Evolutionary conservation across 225 moss, liverwort and hornwort genomes (phyloP).

Genomic region (Sphagnum tenellum): DNA sequence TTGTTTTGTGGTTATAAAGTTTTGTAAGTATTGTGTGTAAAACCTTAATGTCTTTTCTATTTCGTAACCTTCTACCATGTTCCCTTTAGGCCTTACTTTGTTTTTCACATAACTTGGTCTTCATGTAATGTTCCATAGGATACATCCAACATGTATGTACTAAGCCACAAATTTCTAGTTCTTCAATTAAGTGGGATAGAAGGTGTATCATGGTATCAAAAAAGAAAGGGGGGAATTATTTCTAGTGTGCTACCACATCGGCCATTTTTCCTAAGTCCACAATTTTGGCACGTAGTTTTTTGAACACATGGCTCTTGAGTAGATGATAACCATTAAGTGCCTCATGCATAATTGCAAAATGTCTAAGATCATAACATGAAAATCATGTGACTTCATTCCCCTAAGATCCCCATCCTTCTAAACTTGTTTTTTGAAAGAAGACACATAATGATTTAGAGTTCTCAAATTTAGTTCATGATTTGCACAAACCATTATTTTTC

Average conservation of each 20-base stretch:
- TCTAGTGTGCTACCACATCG: neutral
- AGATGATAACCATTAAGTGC: neutral
- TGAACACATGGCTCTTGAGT: neutral
- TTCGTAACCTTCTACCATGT: neutral
- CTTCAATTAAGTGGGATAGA: constrained; percentile 3
- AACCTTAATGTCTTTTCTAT: neutral
- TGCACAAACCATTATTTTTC: no score
- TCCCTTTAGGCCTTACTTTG: neutral
- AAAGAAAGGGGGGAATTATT: neutral
- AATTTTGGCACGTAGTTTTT: neutral
- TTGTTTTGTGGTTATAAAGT: accelerated
- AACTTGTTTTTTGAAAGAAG: no score
- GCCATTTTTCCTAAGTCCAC: neutral
- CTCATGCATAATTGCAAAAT: no score
- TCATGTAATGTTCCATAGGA: neutral
- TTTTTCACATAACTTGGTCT: neutral
- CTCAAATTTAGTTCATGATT: no score
- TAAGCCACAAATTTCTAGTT: neutral
- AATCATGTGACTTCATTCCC: no score
- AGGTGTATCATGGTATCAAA: constrained; percentile 3
- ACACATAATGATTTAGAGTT: no score
- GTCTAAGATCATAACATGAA: no score
- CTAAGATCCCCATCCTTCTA: no score
- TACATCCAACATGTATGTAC: constrained; percentile 6
- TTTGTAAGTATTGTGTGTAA: neutral